Base-by-base conservation (phyloP, 2,329 filamentous ascomycete species). In the Penicillium crustosum region DNA sequence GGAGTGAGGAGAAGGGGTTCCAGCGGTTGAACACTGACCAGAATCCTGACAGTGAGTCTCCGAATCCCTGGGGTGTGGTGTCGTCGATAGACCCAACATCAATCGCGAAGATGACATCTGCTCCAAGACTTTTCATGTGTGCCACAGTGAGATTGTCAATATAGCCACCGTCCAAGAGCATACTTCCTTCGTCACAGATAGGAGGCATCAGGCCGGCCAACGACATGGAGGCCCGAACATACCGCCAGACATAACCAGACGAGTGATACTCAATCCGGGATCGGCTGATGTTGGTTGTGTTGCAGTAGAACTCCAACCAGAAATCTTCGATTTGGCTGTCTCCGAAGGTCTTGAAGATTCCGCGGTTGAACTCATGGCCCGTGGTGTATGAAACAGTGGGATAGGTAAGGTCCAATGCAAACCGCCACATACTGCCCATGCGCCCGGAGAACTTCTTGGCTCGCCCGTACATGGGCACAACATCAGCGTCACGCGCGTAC, bases 391-490 rank as follows among this genome's bases (percentile, higher is more conserved):
- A 96, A 8, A 91, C 91, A 6, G 93, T 94, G 0, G 94, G 94
- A 73, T 99, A 99, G 0, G 94, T 99, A 67, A 99, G 77, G 71
- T 99, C 94, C 3, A 99, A 81, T 1, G 93, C 93, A 73, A 99
- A 97, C n/a, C 94, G 87, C 94, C 94, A 99, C 78, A 97, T 91
- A 75, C 93, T 97, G 44, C 91, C 91, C 95, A 99, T 99, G n/a
- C 95, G 89, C 5, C 94, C 93, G 0, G 94, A 86, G 73, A 99
- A 99, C 73, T 97, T 97, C 83, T 99, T 99, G 15, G 92, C 92
- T 45, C 95, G 85, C 0, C 94, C 94, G 68, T 96, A 96, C 84
- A 97, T 96, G 13, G 94, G 94, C 5, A 99, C 93, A 1, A 97
- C 88, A 70, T 99, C 95, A 10, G 93, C 94, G 72, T 99, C 94